phyloP scores from a whole-genome alignment of 495 filamentous ascomycete species.

The Ascobolus immersus region DNA sequence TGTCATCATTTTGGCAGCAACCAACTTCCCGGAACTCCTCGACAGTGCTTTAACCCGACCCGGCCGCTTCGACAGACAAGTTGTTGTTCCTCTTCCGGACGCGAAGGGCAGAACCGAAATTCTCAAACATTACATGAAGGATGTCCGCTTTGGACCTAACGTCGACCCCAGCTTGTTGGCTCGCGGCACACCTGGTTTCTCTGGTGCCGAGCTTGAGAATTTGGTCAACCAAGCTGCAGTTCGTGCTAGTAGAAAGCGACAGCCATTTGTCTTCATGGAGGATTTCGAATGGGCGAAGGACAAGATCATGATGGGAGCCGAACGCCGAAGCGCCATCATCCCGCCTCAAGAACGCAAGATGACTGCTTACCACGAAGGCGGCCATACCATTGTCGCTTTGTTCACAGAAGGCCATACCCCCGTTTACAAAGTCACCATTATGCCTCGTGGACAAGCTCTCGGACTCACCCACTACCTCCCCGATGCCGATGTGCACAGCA shows the following conservation, averaged over 20 bases:
- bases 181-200: constrained; percentile 68
- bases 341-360: constrained; percentile 61
- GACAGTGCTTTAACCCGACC: constrained; percentile 88
- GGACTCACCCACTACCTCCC: constrained; percentile 66
- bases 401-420: constrained; percentile 44
- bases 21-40: constrained; percentile 79
- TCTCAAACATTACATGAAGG: constrained; percentile 71
- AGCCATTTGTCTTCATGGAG: constrained; percentile 38
- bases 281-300: constrained; percentile 97
- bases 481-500: constrained; percentile 70
- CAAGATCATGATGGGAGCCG: constrained; percentile 92
- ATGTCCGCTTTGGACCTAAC: constrained; percentile 49
- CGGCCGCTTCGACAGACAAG: constrained; percentile 82
- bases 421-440: constrained; percentile 89
- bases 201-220: constrained; percentile 86
- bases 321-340: constrained; percentile 66
- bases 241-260: constrained; percentile 59
- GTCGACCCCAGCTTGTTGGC: constrained; percentile 66
- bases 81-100: constrained; percentile 70
- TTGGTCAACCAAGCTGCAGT: constrained; percentile 90
- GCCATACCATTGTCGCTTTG: constrained; percentile 71
- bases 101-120: constrained; percentile 87
- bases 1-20: constrained; percentile 85
- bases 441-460: constrained; percentile 63
- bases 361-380: constrained; percentile 94